These are phyloP conservation scores for Coriolopsis trogii DNA, from an alignment of 1,284 basidiomycete species.

Conservation along the genomic window DNA sequence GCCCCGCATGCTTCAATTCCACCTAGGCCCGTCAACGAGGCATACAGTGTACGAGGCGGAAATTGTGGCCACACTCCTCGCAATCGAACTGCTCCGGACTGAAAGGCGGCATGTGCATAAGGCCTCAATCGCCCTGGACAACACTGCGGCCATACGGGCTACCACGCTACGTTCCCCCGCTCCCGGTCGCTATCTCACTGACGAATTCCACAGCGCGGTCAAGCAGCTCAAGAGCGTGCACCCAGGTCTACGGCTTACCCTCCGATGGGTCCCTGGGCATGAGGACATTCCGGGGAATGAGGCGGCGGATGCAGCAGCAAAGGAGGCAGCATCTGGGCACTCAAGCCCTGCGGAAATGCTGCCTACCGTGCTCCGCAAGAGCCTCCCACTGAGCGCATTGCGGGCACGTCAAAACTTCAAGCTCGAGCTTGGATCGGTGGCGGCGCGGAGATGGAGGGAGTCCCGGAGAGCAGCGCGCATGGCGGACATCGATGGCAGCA, in stretches of 20 bases:
- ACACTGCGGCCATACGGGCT: background rate
- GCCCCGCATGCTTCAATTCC: background rate
- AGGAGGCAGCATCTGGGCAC: constrained; percentile 1
- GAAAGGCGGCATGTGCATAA: background rate
- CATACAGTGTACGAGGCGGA: constrained; percentile 5
- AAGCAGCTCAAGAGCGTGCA: background rate
- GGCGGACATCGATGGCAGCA: constrained; percentile 3
- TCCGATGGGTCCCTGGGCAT: constrained; percentile 9
- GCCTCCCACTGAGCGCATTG: constrained; percentile 11
- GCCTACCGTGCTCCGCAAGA: constrained; percentile 6
- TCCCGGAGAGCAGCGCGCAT: background rate
- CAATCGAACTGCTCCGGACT: background rate
- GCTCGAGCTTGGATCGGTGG: background rate
- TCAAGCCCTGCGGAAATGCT: background rate
- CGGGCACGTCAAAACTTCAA: background rate
- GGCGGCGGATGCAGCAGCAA: constrained; percentile 3
- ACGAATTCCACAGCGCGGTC: background rate
- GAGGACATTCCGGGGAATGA: constrained; percentile 6
- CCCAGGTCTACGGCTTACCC: background rate
- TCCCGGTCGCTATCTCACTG: background rate
- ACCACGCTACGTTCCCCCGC: background rate
- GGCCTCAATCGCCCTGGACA: constrained; percentile 1
- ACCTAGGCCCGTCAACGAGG: background rate
- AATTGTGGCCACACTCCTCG: background rate
- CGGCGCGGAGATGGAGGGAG: background rate